Base-by-base conservation (phyloP, 192 early-diverging fungal species). In the Jimgerdemannia flammicorona region DNA sequence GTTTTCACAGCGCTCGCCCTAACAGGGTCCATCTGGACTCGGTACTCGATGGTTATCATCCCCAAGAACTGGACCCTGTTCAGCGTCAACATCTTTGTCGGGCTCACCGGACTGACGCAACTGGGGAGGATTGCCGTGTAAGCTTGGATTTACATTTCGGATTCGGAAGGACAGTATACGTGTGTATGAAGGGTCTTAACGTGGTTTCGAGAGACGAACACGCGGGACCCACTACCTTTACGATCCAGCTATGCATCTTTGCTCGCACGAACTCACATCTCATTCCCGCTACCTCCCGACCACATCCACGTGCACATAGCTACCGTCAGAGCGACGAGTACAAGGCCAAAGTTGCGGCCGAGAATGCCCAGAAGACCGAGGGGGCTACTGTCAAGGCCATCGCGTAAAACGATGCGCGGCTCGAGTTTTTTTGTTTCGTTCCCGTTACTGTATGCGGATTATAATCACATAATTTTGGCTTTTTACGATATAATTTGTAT, bases 11-110 rank as follows among this genome's bases (percentile, higher is more conserved):
- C 97, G 19, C 86, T 99, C 72, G 88, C 95, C 18, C 94, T 95
- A 42, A 99, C 97, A 3, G 97, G 97, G 42, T 71, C 97, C 70
- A 99, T 99, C 81, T 99, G 97, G 97, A 92, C 92, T n/a, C 93
- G 97, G 65, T 99, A 96, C 87, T 93, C 96, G 4, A 90, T 90
- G 54, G 94, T 96, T 69, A 99, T 99, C 73, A 96, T 87, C 29
- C 97, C 97, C 66, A 90, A 91, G 82, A 99, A 99, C 87, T 97
- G 90, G 80, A 87, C 88, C 75, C 80, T 99, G 76, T 91, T 96
- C 73, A 87, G 89, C 14, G 97, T 99, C 68, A 99, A 99, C 83
- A 70, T 96, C 39, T 98, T 99, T 83, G 93, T 99, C 8, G 96
- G 92, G 43, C 91, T 86, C 72, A 99, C 93, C 67, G 95, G 95